Base-by-base conservation (phyloP, 2,329 filamentous ascomycete genomes). In the Botrytis byssoidea region DNA sequence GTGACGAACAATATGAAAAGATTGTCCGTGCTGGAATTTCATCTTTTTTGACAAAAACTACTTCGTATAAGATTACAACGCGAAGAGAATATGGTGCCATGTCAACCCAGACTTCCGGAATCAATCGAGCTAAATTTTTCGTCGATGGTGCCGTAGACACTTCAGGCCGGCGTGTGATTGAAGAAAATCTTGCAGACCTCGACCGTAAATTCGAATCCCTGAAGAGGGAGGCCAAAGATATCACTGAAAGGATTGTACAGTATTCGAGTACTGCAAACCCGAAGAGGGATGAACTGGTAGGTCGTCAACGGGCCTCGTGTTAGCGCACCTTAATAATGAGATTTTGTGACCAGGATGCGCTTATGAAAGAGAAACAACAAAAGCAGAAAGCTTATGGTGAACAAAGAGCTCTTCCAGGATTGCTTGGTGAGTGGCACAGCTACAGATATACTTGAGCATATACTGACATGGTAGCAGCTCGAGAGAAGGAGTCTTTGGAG, bases 31-130 rank as follows among this genome's bases (percentile, higher is more conserved):
- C 63, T 76, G 80, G 37, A 10, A 87, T 98, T 70, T 85, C 83
- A 60, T 87, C 85, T 35, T 98, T 92, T 88, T 89, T 93, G n/a
- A 87, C 92, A 37, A 90, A 90, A 5, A 87, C 84, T 25, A 87
- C 90, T 68, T 83, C 82, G 14, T 95, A 92, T 81, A 86, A 85
- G 32, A 87, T 96, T 70, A 86, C 86, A 9, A 89, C 92, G 25
- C 90, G 95, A 66, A 87, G 85, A 76, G 95, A 98, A 81, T 98
- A 98, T 82, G 84, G 87, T 66, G 93, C 92, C 22, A 89, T 88
- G 66, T 93, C 93, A 1, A 94, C 92, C 1, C 85, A 86, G 35
- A 90, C 92, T 22, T 88, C 85, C 51, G 84, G 85, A 71, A 83
- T 98, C 22, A 85, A 82, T 25, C 83, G 82, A 2, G 93, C 93